These are phyloP conservation scores for Rhododendron williamsianum DNA, from an alignment of 148 eudicot genomes.

Conservation along the genomic window DNA sequence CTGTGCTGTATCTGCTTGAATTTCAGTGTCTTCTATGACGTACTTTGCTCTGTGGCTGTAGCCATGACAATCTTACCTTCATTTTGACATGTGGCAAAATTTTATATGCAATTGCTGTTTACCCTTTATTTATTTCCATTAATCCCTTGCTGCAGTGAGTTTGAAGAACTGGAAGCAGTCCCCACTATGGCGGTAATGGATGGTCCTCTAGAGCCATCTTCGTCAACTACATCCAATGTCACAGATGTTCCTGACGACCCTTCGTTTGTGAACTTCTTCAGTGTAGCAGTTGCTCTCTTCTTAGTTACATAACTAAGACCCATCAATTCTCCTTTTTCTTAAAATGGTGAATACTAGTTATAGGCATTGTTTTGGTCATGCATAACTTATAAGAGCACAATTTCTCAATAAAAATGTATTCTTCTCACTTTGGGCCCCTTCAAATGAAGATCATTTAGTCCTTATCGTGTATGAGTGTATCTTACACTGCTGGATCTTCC, in stretches of 20 bases:
- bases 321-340: background rate
- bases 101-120: background rate
- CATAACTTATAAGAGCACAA: background rate
- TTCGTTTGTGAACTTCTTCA: slow-evolving; percentile 67
- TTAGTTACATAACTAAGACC: background rate
- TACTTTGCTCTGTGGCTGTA: background rate
- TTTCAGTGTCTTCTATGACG: background rate
- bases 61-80: background rate
- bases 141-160: slow-evolving; percentile 47
- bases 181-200: slow-evolving; percentile 75
- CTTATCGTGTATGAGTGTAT: background rate
- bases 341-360: background rate
- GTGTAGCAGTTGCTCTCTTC: slow-evolving; percentile 38
- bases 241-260: slow-evolving; percentile 54
- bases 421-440: background rate
- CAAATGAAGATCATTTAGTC: background rate
- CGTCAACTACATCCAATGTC: slow-evolving; percentile 39
- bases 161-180: slow-evolving; percentile 78
- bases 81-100: background rate
- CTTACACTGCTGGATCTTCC: slow-evolving; percentile 11
- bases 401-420: background rate
- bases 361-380: background rate
- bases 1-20: background rate
- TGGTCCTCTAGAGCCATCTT: slow-evolving; percentile 79
- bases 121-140: background rate